These are phyloP conservation scores for Penicillium chermesinum DNA, from an alignment of 495 filamentous ascomycete species.

Conservation along the genomic window DNA sequence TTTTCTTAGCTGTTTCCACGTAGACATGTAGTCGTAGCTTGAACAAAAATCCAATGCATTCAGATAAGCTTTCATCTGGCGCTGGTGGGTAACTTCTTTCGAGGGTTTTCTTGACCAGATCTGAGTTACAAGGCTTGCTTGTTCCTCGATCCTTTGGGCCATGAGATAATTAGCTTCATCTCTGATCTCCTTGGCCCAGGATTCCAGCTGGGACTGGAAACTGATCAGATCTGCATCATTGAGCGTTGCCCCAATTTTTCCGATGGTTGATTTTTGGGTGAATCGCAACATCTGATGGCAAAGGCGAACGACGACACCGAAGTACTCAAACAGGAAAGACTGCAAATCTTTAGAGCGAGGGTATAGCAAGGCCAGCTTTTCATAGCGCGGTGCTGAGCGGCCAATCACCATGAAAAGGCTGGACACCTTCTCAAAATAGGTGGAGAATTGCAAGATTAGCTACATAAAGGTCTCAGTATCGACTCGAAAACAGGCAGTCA, in stretches of 20 bases:
- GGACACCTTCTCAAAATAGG: slow-evolving; percentile 38
- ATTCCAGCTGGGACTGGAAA: slow-evolving; percentile 31
- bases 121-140: slow-evolving; percentile 14
- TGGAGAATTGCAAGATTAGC: slow-evolving; percentile 1
- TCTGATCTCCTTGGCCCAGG: slow-evolving; percentile 34
- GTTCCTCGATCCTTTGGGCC: slow-evolving; percentile 25
- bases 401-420: slow-evolving; percentile 37
- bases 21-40: slow-evolving; percentile 33
- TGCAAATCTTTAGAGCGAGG: slow-evolving; percentile 34
- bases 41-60: slow-evolving; percentile 36
- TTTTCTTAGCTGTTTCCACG: slow-evolving; percentile 42
- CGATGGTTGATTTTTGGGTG: slow-evolving; percentile 30
- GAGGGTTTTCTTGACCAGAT: slow-evolving; percentile 19
- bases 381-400: slow-evolving; percentile 36
- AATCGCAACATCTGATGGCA: slow-evolving; percentile 34
- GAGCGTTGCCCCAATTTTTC: slow-evolving; percentile 23
- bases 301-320: slow-evolving; percentile 36
- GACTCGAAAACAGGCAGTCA: too few species aligned
- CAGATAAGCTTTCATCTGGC: slow-evolving; percentile 22
- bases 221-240: slow-evolving; percentile 12
- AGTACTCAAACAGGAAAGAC: slow-evolving; percentile 38
- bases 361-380: slow-evolving; percentile 38
- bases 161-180: slow-evolving; percentile 30
- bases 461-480: too few species aligned
- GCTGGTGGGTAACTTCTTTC: slow-evolving; percentile 19